phyloP scores from a whole-genome alignment of 345 rosid genomes.

The Moricandia arvensis region DNA sequence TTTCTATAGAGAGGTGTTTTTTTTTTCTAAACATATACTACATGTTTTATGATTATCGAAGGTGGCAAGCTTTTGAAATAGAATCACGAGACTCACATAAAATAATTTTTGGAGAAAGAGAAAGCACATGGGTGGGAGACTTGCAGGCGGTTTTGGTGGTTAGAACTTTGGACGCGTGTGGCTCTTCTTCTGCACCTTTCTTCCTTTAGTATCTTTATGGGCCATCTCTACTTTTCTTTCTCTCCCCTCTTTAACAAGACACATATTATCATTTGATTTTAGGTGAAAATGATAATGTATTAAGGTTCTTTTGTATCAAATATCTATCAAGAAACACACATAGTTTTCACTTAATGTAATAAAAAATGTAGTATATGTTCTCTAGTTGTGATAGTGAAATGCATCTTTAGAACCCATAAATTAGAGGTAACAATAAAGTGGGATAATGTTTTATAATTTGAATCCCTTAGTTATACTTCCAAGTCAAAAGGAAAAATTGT shows the following conservation, averaged over 20 bases:
- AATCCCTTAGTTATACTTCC: not conserved
- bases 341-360: not conserved
- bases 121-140: constrained; percentile 22
- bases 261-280: no score
- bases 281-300: no score
- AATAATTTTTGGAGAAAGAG: not conserved
- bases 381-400: not conserved
- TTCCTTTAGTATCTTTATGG: constrained; percentile 23
- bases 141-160: constrained; percentile 36
- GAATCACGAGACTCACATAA: constrained; percentile 18
- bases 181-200: constrained; percentile 34
- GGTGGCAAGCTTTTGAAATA: constrained; percentile 10
- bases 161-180: constrained; percentile 40
- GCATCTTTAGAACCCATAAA: not conserved
- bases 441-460: not conserved
- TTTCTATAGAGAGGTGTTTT: not conserved
- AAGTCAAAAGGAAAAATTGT: not conserved
- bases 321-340: not conserved
- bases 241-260: no score
- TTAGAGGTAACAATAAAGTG: not conserved
- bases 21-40: not conserved
- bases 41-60: not conserved
- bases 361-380: not conserved
- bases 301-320: not conserved
- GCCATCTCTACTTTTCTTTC: constrained; percentile 16